Evolutionary conservation across 1,139 yeast species (phyloP).

Genomic region (Ogataea hybrid): DNA sequence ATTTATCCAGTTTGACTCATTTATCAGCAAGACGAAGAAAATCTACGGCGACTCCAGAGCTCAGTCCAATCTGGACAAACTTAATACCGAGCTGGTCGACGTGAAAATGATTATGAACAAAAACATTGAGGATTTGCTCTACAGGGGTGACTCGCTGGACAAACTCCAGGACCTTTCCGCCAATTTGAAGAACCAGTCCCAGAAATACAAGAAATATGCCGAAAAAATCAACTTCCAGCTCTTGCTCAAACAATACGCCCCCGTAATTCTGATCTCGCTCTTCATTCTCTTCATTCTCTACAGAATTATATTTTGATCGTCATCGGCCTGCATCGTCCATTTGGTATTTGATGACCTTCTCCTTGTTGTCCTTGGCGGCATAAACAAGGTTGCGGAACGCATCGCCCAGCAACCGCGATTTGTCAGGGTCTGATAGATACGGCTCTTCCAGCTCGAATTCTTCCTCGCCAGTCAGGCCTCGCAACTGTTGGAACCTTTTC

Average conservation of each 20-base stretch:
- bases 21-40: slow-evolving; percentile 83
- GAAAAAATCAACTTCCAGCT: slow-evolving; percentile 89
- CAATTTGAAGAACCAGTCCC: slow-evolving; percentile 75
- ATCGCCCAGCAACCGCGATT: slow-evolving; percentile 11
- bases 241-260: slow-evolving; percentile 83
- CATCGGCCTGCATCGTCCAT: background rate
- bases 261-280: slow-evolving; percentile 71
- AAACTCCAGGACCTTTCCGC: slow-evolving; percentile 88
- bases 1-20: slow-evolving; percentile 79
- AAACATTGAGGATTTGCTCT: slow-evolving; percentile 88
- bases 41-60: slow-evolving; percentile 91
- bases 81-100: slow-evolving; percentile 86
- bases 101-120: slow-evolving; percentile 95
- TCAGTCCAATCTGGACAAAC: slow-evolving; percentile 78
- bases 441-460: slow-evolving; percentile 5
- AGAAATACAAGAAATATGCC: slow-evolving; percentile 87
- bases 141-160: slow-evolving; percentile 93
- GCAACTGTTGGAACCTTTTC: slow-evolving; percentile 12
- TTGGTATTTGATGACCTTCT: slow-evolving; percentile 9
- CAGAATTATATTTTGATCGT: slow-evolving; percentile 60
- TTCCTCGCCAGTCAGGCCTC: slow-evolving; percentile 4
- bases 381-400: slow-evolving; percentile 13
- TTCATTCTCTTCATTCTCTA: slow-evolving; percentile 77
- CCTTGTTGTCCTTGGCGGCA: slow-evolving; percentile 19
- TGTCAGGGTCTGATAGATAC: slow-evolving; percentile 33